These are phyloP conservation scores for Sordariomycetes sp. DNA, from an alignment of 2,329 filamentous ascomycete genomes.

Conservation along the genomic window DNA sequence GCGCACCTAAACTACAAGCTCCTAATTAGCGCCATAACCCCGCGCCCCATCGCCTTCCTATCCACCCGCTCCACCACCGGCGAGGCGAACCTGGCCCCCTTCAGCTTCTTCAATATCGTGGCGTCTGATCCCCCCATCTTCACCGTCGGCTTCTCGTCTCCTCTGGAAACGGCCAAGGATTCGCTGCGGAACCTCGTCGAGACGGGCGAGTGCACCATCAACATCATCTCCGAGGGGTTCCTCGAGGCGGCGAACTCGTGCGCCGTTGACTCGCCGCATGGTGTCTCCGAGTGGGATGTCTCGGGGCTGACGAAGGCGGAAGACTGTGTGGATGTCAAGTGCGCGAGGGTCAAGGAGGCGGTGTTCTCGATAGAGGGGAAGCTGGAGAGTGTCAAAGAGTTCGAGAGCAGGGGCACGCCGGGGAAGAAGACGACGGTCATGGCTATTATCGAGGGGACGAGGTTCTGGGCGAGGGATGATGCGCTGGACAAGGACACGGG, in stretches of 20 bases:
- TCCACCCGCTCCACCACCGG: slow-evolving; percentile 47
- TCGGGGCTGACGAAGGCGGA: slow-evolving; percentile 60
- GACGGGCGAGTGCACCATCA: slow-evolving; percentile 67
- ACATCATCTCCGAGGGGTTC: slow-evolving; percentile 75
- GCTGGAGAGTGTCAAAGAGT: slow-evolving; percentile 62
- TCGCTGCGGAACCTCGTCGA: slow-evolving; percentile 61
- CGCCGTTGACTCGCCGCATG: slow-evolving; percentile 64
- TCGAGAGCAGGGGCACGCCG: slow-evolving; percentile 55
- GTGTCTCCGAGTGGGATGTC: slow-evolving; percentile 66
- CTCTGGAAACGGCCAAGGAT: slow-evolving; percentile 54
- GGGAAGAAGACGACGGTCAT: slow-evolving; percentile 66
- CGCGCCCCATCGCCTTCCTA: slow-evolving; percentile 63
- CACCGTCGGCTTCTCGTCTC: slow-evolving; percentile 37
- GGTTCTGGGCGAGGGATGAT: slow-evolving; percentile 85
- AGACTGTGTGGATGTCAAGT: slow-evolving; percentile 50
- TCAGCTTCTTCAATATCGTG: slow-evolving; percentile 75
- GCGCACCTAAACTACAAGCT: slow-evolving; percentile 78
- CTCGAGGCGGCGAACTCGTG: slow-evolving; percentile 81
- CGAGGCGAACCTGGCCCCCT: slow-evolving; percentile 65
- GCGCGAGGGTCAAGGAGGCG: slow-evolving; percentile 67
- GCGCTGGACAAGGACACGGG: slow-evolving; percentile 68
- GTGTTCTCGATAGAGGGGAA: slow-evolving; percentile 74
- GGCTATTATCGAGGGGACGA: slow-evolving; percentile 67
- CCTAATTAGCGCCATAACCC: slow-evolving; percentile 70
- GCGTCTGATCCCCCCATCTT: slow-evolving; percentile 82